Conservation (phyloP, 441 rosid species). For the Kokia cookei region DNA sequence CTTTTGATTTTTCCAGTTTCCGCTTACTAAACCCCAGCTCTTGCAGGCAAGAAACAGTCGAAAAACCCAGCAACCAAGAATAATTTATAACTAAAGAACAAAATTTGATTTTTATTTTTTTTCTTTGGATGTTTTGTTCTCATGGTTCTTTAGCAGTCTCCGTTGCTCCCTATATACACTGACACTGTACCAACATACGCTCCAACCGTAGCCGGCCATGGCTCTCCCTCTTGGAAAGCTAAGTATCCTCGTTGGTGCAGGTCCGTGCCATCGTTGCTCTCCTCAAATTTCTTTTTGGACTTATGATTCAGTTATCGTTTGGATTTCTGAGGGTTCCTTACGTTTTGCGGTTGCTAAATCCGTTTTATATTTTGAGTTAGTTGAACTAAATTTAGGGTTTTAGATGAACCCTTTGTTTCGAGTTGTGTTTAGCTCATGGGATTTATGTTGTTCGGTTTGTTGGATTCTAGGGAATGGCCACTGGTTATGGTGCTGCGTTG, state of each 20-base stretch:
- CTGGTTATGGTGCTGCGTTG: not conserved
- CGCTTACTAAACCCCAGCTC: not conserved
- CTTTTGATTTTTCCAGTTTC: not conserved
- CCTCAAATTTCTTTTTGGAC: not conserved
- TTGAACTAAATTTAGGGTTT: conserved; percentile 4
- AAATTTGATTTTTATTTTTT: too few relatives aligned
- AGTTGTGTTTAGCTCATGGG: not conserved
- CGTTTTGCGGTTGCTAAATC: not conserved
- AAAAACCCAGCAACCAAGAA: too few relatives aligned
- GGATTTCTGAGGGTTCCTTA: not conserved
- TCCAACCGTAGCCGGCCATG: conserved; percentile 26
- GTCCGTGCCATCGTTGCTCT: conserved; percentile 26
- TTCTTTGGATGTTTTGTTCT: not conserved
- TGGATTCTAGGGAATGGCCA: not conserved
- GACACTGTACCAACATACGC: not conserved
- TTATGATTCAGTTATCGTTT: not conserved
- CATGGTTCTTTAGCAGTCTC: conserved; percentile 3
- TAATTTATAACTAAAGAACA: too few relatives aligned
- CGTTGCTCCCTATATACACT: not conserved
- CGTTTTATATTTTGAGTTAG: not conserved
- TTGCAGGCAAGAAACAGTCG: not conserved
- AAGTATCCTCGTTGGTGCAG: conserved; percentile 87
- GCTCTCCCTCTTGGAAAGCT: conserved; percentile 80
- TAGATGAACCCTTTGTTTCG: not conserved
- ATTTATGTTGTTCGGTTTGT: not conserved